Conservation (phyloP, 352 stramenopile species). For the Globisporangium nunn region DNA sequence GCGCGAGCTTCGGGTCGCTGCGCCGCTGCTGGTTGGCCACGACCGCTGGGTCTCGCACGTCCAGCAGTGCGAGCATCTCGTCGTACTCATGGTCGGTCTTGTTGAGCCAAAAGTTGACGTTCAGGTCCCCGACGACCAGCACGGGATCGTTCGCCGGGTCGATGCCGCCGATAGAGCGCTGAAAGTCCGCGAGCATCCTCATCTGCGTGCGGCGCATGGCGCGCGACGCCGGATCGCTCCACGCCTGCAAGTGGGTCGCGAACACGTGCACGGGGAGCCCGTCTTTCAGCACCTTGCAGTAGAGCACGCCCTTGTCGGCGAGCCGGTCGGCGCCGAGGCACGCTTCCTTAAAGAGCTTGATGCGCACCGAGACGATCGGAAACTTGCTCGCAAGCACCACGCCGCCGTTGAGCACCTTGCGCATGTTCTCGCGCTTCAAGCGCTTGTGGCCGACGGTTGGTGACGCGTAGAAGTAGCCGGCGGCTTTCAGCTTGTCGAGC, state of each 20-base stretch:
- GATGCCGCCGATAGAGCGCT: conserved; percentile 41
- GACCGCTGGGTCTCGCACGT: conserved; percentile 38
- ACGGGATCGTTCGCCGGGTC: conserved; percentile 52
- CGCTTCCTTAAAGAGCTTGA: conserved; percentile 64
- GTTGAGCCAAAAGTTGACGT: conserved; percentile 76
- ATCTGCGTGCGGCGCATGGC: conserved; percentile 60
- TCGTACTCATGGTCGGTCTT: conserved; percentile 69
- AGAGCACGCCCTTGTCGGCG: conserved; percentile 72
- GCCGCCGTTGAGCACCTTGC: conserved; percentile 66
- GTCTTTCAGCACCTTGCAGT: conserved; percentile 78
- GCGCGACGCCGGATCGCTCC: conserved; percentile 55
- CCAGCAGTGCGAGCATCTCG: conserved; percentile 68
- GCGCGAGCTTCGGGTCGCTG: conserved; percentile 27
- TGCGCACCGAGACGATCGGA: conserved; percentile 60
- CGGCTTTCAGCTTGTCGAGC: conserved; percentile 51
- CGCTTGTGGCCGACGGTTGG: conserved; percentile 67
- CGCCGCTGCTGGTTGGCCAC: conserved; percentile 11
- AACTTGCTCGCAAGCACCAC: conserved; percentile 67
- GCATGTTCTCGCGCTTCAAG: conserved; percentile 51
- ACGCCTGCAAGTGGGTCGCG: conserved; percentile 68
- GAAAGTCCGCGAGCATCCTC: conserved; percentile 51
- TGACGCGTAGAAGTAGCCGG: conserved; percentile 67
- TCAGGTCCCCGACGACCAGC: conserved; percentile 60
- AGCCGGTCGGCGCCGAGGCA: conserved; percentile 58
- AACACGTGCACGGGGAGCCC: conserved; percentile 69